Base-by-base conservation (phyloP, 2,329 filamentous ascomycete genomes). In the Sarocladium kiliense region DNA sequence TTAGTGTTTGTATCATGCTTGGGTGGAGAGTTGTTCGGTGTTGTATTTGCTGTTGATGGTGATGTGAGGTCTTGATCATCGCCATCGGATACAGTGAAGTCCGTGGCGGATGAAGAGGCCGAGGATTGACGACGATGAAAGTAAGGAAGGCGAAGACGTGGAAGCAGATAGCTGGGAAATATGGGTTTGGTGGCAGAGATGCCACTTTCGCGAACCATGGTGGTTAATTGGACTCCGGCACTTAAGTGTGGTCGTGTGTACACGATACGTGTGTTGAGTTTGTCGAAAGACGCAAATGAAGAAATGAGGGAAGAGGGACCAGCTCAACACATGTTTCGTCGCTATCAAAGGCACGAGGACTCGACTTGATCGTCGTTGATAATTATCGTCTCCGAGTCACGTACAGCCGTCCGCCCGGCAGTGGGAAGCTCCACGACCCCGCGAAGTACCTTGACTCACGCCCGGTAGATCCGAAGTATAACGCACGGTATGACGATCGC, bases 161-260 rank as follows among this genome's bases (percentile, higher is more conserved):
- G 78, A 21, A 83, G 71, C 25, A 84, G 69, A 62, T 77, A 84
- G 58, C 64, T 71, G 11, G 79, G 73, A 61, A 82, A 82, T 26
- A 71, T 67, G 25, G 74, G 76, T 55, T 66, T 68, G 19, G 72
- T 74, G 44, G 71, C 71, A 58, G 72, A 66, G 60, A 74, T 74
- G 58, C 68, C 67, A 56, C 67, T 72, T 54, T 68, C 68, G 34
- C 68, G 66, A 58, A 67, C 66, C 66, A 70, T 68, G 55, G 57
- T 56, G 37, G 12, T 10, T 30, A 16, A 10, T 23, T n/a, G 26
- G 10, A 36, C 16, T 12, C 21, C 25, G 25, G 10, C 3, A 27
- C 6, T 18, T 21, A 30, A 44, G 41, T 14, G 18, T 25, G 3
- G 21, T 25, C 19, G 26, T n/a, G n/a, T n/a, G n/a, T n/a, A n/a